Conservation (phyloP, 169 alveolate species). For the Plasmodium blacklocki region DNA sequence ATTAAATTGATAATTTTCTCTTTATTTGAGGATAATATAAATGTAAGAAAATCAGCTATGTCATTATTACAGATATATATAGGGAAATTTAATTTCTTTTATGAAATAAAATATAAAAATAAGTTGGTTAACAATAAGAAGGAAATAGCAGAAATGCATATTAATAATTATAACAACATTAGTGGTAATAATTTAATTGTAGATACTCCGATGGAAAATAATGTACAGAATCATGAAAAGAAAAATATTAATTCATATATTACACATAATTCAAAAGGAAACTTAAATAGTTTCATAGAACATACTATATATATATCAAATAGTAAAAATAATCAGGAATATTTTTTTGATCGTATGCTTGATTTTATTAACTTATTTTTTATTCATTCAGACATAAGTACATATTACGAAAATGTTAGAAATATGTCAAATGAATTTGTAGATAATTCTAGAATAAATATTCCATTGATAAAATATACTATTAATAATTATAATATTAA, state of each 20-base stretch:
- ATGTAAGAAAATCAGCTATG: constrained; percentile 69
- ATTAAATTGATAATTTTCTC: constrained; percentile 42
- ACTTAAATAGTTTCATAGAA: background rate
- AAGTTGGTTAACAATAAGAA: background rate
- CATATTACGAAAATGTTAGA: constrained; percentile 28
- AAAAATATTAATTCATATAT: no score
- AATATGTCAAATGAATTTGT: background rate
- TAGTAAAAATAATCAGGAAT: constrained; percentile 7
- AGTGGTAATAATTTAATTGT: background rate
- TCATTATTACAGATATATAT: constrained; percentile 43
- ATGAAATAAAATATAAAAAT: background rate
- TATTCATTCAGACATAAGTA: constrained; percentile 28
- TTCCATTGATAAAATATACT: no score
- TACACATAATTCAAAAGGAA: background rate
- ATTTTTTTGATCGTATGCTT: constrained; percentile 11
- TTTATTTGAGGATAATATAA: constrained; percentile 56
- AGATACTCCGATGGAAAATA: background rate
- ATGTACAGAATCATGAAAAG: no score
- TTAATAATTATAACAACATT: background rate
- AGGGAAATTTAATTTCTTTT: constrained; percentile 64
- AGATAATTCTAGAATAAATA: background rate
- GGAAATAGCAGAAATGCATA: background rate
- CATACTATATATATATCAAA: background rate
- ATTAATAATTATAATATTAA: background rate
- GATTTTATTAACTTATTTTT: constrained; percentile 40